Evolutionary conservation across 352 stramenopile species (phyloP).

Genomic region (Globisporangium emineosum): DNA sequence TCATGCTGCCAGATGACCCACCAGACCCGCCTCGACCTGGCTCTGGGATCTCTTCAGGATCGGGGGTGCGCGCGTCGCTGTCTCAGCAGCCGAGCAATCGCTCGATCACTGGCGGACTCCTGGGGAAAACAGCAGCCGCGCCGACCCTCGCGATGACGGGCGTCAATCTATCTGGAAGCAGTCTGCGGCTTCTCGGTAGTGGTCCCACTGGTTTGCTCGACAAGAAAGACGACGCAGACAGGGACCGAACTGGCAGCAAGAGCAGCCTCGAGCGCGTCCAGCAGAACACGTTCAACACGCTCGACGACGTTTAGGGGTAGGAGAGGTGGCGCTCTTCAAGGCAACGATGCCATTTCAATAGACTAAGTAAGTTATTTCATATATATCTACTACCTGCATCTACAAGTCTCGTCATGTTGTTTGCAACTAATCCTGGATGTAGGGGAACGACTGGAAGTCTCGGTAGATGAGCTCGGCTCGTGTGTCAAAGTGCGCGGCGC

Average conservation of each 20-base stretch:
- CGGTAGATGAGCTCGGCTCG: constrained; percentile 55
- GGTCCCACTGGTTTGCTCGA: not conserved
- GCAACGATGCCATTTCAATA: not conserved
- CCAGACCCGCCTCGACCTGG: not conserved
- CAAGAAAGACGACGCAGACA: constrained; percentile 2
- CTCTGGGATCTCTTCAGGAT: not conserved
- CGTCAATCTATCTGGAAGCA: not conserved
- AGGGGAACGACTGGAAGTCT: constrained; percentile 74
- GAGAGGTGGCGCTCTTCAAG: no score
- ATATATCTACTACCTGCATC: not conserved
- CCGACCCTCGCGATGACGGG: not conserved
- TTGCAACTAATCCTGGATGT: constrained; percentile 54
- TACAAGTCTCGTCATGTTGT: not conserved
- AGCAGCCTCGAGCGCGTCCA: constrained; percentile 2
- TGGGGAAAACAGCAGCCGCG: not conserved
- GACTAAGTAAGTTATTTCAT: constrained; percentile 5
- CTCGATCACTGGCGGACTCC: not conserved
- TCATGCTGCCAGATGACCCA: constrained; percentile 7
- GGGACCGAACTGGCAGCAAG: not conserved
- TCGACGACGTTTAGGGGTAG: constrained; percentile 10
- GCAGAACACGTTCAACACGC: constrained; percentile 13
- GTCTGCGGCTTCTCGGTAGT: not conserved
- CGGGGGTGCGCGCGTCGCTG: constrained; percentile 9
- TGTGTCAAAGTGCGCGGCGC: constrained; percentile 53
- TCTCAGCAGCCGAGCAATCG: constrained; percentile 15